phyloP scores from a whole-genome alignment of 176 grass and related monocot species.

The Oropetium thomaeum region DNA sequence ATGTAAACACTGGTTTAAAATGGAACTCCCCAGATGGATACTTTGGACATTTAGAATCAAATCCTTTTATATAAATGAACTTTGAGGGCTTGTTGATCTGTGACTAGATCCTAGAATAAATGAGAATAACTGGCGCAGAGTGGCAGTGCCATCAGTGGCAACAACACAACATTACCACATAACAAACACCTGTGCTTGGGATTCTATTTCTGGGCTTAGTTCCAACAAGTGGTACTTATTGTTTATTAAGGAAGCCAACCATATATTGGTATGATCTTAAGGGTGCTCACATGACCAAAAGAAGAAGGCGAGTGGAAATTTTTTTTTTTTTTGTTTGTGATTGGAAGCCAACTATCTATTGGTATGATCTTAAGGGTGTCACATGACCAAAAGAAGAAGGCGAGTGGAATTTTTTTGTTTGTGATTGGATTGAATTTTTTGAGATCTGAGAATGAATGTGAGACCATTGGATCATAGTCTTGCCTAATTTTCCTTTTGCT shows the following conservation, averaged over 20 bases:
- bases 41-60: background rate
- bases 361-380: background rate
- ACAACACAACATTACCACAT: background rate
- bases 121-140: background rate
- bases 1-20: background rate
- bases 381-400: background rate
- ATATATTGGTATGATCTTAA: background rate
- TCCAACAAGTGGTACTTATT: background rate
- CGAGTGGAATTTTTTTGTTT: background rate
- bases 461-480: slow-evolving; percentile 6
- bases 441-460: background rate
- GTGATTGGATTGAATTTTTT: background rate
- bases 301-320: background rate
- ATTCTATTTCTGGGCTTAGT: background rate
- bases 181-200: background rate
- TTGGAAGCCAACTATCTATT: background rate
- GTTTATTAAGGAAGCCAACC: background rate
- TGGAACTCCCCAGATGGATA: background rate
- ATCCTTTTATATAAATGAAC: background rate
- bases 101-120: background rate
- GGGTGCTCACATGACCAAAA: background rate
- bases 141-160: background rate
- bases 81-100: background rate
- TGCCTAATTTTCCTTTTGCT: background rate
- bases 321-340: background rate